These are phyloP conservation scores for Podaxis sp. DNA, from an alignment of 768 basidiomycete genomes.

Conservation along the genomic window DNA sequence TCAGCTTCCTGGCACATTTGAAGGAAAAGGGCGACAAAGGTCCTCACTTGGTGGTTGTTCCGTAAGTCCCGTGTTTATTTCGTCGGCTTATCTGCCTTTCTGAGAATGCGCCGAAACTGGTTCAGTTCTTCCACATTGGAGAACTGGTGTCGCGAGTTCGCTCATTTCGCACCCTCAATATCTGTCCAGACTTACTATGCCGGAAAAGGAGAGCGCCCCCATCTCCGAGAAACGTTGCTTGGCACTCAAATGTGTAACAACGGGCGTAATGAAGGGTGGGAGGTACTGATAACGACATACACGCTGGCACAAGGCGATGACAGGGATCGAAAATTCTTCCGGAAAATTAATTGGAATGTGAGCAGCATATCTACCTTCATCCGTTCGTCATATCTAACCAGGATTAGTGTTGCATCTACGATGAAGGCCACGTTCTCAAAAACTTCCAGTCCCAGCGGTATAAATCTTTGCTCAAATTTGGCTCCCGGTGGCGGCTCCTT, in stretches of 20 bases:
- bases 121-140: constrained; percentile 89
- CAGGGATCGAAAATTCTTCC: constrained; percentile 90
- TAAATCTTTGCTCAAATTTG: constrained; percentile 78
- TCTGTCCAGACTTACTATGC: constrained; percentile 92
- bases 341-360: constrained; percentile 89
- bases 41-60: constrained; percentile 92
- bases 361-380: constrained; percentile 26
- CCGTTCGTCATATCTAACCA: constrained; percentile 6
- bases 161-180: constrained; percentile 83
- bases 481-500: constrained; percentile 84
- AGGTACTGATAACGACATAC: constrained; percentile 95
- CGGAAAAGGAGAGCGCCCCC: constrained; percentile 77
- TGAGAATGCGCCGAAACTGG: constrained; percentile 10
- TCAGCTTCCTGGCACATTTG: constrained; percentile 89
- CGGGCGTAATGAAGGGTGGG: constrained; percentile 63
- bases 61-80: constrained; percentile 49
- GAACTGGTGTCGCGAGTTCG: constrained; percentile 98
- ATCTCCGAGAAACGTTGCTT: constrained; percentile 66
- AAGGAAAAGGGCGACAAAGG: constrained; percentile 76
- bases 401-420: constrained; percentile 82
- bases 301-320: constrained; percentile 89
- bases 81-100: background rate
- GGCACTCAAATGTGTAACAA: constrained; percentile 49
- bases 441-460: constrained; percentile 98
- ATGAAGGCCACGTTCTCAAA: constrained; percentile 96